Evolutionary conservation across 192 early-diverging fungal genomes (phyloP).

Genomic region (Oehlia diaphana): DNA sequence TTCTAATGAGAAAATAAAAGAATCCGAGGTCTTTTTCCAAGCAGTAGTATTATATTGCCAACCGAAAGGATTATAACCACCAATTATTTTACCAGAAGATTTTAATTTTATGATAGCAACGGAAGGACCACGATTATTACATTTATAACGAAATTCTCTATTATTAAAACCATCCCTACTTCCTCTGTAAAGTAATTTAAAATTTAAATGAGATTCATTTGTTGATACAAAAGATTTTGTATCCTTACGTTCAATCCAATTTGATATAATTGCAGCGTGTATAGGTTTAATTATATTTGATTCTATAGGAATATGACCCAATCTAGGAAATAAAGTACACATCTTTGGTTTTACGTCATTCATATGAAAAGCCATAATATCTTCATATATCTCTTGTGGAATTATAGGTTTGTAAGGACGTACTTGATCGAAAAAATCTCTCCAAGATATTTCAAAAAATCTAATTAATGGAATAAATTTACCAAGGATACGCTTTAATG

Average conservation of each 20-base stretch:
- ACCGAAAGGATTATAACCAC: slow-evolving; percentile 1
- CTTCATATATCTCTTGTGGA: background rate
- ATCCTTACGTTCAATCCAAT: background rate
- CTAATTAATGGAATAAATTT: slow-evolving; percentile 3
- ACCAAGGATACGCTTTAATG: background rate
- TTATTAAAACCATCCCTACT: slow-evolving; percentile 9
- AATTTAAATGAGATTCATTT: background rate
- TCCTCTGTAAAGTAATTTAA: slow-evolving; percentile 9
- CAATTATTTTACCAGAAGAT: background rate
- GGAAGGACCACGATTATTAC: background rate
- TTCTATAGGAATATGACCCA: background rate
- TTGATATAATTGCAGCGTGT: background rate
- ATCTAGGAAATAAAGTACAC: background rate
- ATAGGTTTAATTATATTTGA: background rate
- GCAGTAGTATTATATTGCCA: background rate
- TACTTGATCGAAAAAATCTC: slow-evolving; percentile 15
- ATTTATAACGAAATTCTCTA: background rate
- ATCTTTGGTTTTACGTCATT: background rate
- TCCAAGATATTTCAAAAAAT: slow-evolving; percentile 18
- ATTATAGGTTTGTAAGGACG: background rate
- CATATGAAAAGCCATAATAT: background rate
- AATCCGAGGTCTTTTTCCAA: background rate
- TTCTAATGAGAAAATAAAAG: background rate
- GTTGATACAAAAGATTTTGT: background rate
- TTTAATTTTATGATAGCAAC: background rate